Percentiles rank a stretch among this genome's conserved stretches.
Evolutionary conservation across 208 protist species (phyloP).

Genomic region (Leptomonas pyrrhocoris): DNA sequence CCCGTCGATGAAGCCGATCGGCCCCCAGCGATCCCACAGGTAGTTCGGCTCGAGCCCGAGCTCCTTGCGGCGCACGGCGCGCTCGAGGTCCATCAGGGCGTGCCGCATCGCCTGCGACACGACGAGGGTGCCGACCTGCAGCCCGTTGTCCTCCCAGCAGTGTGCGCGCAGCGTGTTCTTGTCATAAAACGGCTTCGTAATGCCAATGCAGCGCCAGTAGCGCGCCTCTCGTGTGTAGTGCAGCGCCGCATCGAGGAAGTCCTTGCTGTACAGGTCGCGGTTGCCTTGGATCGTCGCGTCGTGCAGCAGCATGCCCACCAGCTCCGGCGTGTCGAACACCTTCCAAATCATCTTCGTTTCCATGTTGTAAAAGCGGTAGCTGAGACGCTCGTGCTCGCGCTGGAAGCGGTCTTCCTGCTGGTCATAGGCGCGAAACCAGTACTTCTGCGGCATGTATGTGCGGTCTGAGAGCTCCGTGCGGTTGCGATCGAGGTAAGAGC

Average conservation of each 20-base stretch:
- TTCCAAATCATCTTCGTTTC: constrained; percentile 90
- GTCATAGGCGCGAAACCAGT: constrained; percentile 80
- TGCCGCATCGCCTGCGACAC: constrained; percentile 90
- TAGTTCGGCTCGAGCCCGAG: constrained; percentile 87
- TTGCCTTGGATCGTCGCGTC: constrained; percentile 87
- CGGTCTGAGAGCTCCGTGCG: constrained; percentile 88
- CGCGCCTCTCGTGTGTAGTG: constrained; percentile 83
- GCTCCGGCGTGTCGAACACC: constrained; percentile 88
- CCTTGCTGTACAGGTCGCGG: constrained; percentile 61
- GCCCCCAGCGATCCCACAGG: constrained; percentile 90
- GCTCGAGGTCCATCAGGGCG: constrained; percentile 90
- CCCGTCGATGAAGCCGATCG: constrained; percentile 91
- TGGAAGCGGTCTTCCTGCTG: constrained; percentile 40
- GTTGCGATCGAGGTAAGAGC: constrained; percentile 86
- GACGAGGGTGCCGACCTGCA: constrained; percentile 83
- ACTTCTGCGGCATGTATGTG: constrained; percentile 88
- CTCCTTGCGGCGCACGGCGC: constrained; percentile 81
- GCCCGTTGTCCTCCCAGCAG: constrained; percentile 87
- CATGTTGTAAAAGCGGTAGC: constrained; percentile 84
- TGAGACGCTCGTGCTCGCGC: constrained; percentile 56
- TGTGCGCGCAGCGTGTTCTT: constrained; percentile 81
- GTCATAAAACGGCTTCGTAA: constrained; percentile 91
- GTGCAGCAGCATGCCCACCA: constrained; percentile 84
- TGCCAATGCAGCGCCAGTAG: constrained; percentile 92
- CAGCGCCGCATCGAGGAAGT: constrained; percentile 76